phyloP scores from a whole-genome alignment of 2,329 filamentous ascomycete species.

The Fonsecaea pedrosoi region DNA sequence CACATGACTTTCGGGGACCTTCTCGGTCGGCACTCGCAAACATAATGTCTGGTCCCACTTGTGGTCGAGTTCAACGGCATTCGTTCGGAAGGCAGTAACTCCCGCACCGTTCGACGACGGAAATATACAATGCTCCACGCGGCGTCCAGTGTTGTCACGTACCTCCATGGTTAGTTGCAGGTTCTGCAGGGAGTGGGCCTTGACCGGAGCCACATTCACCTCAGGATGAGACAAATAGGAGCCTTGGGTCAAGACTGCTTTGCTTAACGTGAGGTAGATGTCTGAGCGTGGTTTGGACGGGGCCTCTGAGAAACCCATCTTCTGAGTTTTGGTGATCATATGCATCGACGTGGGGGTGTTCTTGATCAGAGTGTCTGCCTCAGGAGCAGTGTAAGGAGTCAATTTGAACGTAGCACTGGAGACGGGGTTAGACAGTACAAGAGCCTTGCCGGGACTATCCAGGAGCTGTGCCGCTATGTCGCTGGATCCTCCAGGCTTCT shows the following conservation, averaged over 20 bases:
- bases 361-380: constrained; percentile 81
- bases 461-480: constrained; percentile 69
- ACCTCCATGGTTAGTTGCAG: constrained; percentile 91
- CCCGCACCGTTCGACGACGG: constrained; percentile 80
- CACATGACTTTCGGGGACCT: constrained; percentile 82
- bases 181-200: constrained; percentile 70
- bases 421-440: constrained; percentile 73
- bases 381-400: constrained; percentile 75
- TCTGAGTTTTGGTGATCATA: constrained; percentile 78
- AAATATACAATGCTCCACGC: constrained; percentile 86
- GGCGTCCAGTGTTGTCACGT: constrained; percentile 75
- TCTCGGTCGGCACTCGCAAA: constrained; percentile 76
- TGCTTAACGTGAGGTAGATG: constrained; percentile 87
- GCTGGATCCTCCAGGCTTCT: constrained; percentile 50
- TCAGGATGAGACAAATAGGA: constrained; percentile 72
- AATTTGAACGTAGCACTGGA: constrained; percentile 82
- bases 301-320: constrained; percentile 92
- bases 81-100: constrained; percentile 86
- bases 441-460: constrained; percentile 74
- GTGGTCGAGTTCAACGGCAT: constrained; percentile 77
- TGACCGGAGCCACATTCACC: constrained; percentile 77
- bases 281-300: constrained; percentile 88
- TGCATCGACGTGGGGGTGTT: constrained; percentile 87
- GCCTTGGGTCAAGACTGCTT: constrained; percentile 75
- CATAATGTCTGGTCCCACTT: constrained; percentile 88